phyloP scores from a whole-genome alignment of 1,284 basidiomycete genomes.

The Clitocybe nebularis region DNA sequence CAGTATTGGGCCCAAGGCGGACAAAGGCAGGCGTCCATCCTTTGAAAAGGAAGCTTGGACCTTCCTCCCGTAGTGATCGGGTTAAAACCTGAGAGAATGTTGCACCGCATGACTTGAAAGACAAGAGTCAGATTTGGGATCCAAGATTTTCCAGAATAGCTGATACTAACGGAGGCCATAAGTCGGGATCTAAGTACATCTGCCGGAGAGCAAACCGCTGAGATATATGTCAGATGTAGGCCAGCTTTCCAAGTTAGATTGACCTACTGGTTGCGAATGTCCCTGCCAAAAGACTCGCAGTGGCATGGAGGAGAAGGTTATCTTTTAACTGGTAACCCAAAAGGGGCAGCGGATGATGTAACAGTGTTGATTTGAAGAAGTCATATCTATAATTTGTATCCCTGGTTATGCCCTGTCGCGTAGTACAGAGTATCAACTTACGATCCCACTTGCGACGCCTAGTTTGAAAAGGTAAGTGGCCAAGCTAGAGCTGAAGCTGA shows the following conservation, averaged over 20 bases:
- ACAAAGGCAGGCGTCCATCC: constrained; percentile 87
- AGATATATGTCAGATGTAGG: constrained; percentile 7
- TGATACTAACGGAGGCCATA: constrained; percentile 61
- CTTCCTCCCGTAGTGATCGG: constrained; percentile 67
- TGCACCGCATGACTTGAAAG: constrained; percentile 42
- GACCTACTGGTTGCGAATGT: constrained; percentile 82
- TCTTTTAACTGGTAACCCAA: constrained; percentile 71
- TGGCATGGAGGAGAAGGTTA: constrained; percentile 59
- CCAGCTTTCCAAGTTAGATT: constrained; percentile 3
- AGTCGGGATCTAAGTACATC: constrained; percentile 81
- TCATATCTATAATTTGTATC: constrained; percentile 62
- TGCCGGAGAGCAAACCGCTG: constrained; percentile 84
- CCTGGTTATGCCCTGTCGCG: no score
- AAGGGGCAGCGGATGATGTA: constrained; percentile 51
- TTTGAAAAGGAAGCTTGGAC: constrained; percentile 81
- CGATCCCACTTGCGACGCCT: constrained; percentile 87
- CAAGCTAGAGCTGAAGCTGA: no score
- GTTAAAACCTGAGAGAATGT: constrained; percentile 49
- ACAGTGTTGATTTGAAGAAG: constrained; percentile 72
- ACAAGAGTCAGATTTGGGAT: constrained; percentile 3
- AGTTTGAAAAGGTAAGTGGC: constrained; percentile 8
- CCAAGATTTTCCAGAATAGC: constrained; percentile 1
- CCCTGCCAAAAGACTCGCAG: constrained; percentile 68
- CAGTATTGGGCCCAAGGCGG: constrained; percentile 78
- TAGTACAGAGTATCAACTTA: constrained; percentile 47